phyloP scores from a whole-genome alignment of 495 filamentous ascomycete genomes.

The Polyplosphaeria fusca region DNA sequence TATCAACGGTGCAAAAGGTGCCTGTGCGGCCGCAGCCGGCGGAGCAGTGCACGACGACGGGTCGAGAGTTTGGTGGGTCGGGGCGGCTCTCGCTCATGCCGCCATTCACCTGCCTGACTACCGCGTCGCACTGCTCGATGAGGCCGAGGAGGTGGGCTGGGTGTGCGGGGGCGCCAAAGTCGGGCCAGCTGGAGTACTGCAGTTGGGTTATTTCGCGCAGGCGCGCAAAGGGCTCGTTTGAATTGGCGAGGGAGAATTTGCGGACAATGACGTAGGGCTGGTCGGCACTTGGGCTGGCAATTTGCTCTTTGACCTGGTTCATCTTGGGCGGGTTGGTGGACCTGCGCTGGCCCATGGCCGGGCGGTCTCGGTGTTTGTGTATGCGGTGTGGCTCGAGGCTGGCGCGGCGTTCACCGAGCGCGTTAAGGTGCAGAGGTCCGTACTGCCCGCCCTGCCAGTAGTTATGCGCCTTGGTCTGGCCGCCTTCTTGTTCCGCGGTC shows the following conservation, averaged over 20 bases:
- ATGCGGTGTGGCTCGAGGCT: slow-evolving; percentile 60
- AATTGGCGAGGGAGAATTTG: slow-evolving; percentile 79
- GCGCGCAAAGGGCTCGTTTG: slow-evolving; percentile 72
- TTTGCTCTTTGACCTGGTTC: slow-evolving; percentile 12
- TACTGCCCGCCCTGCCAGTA: slow-evolving; percentile 86
- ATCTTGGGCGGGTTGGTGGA: slow-evolving; percentile 30
- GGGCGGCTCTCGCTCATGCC: slow-evolving; percentile 42
- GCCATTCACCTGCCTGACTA: slow-evolving; percentile 42
- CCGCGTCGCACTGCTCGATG: slow-evolving; percentile 75
- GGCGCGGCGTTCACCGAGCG: slow-evolving; percentile 74
- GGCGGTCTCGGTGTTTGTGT: slow-evolving; percentile 34
- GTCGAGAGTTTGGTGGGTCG: slow-evolving; percentile 56
- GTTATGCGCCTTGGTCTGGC: slow-evolving; percentile 89
- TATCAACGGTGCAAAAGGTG: slow-evolving; percentile 94
- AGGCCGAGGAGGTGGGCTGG: slow-evolving; percentile 80
- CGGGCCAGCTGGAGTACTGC: slow-evolving; percentile 92
- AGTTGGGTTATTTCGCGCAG: slow-evolving; percentile 93
- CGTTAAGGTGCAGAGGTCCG: slow-evolving; percentile 72
- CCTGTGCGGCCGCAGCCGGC: slow-evolving; percentile 94
- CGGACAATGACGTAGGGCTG: slow-evolving; percentile 76
- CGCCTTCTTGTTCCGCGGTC: slow-evolving; percentile 92
- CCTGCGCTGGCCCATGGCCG: slow-evolving; percentile 30
- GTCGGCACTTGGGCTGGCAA: slow-evolving; percentile 44
- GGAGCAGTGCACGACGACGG: slow-evolving; percentile 90
- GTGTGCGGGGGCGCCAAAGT: slow-evolving; percentile 90